Conservation (phyloP, 495 filamentous ascomycete genomes). For the Penicillium argentinense region DNA sequence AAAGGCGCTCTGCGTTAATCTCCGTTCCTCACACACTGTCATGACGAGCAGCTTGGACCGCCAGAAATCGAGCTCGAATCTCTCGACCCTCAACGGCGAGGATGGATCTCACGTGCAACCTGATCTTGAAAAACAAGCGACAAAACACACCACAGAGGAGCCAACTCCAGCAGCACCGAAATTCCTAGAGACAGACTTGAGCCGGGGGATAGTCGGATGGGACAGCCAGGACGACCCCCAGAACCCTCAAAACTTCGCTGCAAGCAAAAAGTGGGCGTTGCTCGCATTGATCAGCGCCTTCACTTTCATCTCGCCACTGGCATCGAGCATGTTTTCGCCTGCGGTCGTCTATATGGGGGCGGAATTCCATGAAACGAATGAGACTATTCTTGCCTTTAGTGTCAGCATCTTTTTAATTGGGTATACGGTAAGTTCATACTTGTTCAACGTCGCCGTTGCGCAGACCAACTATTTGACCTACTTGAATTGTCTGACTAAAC, state of each 20-base stretch:
- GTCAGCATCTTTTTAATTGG: slow-evolving; percentile 62
- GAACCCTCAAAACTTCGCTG: slow-evolving; percentile 67
- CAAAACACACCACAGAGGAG: background rate
- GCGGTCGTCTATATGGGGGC: slow-evolving; percentile 50
- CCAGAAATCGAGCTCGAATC: background rate
- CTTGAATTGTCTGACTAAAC: slow-evolving; percentile 1
- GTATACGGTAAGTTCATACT: slow-evolving; percentile 43
- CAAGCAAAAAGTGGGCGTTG: slow-evolving; percentile 38
- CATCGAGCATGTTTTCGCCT: slow-evolving; percentile 73
- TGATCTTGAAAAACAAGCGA: background rate
- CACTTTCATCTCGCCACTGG: slow-evolving; percentile 52
- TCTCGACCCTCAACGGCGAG: background rate
- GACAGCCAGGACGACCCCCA: slow-evolving; percentile 54
- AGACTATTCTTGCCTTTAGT: slow-evolving; percentile 48
- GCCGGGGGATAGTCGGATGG: slow-evolving; percentile 14
- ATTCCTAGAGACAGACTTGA: slow-evolving; percentile 10
- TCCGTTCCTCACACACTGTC: background rate
- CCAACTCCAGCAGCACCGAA: background rate
- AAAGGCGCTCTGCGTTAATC: background rate
- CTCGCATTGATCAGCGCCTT: slow-evolving; percentile 36
- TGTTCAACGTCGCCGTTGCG: no score
- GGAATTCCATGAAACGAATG: slow-evolving; percentile 61
- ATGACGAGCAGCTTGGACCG: background rate
- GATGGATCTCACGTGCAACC: background rate
- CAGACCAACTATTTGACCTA: background rate